Percentiles rank a stretch among this genome's conserved stretches.
Conservation (phyloP, 371 early-diverging fungal species). For the Apophysomyces ossiformis region DNA sequence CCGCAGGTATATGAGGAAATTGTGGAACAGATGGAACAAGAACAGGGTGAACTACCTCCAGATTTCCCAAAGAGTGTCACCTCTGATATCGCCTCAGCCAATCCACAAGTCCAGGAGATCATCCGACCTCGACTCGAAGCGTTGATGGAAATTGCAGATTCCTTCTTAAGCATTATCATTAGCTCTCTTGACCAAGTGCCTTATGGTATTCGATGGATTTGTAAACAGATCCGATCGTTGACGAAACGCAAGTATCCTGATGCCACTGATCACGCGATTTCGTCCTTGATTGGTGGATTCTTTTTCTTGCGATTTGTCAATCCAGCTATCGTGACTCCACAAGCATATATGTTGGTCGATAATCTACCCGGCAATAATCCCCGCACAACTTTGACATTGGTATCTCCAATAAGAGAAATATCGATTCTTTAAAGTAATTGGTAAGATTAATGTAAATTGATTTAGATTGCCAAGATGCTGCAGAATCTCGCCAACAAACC, state of each 20-base stretch:
- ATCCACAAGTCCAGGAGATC: constrained; percentile 78
- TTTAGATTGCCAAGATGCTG: constrained; percentile 82
- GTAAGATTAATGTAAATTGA: too few relatives aligned
- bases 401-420: constrained; percentile 1
- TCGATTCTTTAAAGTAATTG: background rate
- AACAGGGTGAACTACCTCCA: constrained; percentile 51
- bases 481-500: constrained; percentile 95
- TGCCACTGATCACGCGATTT: constrained; percentile 80
- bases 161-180: constrained; percentile 83
- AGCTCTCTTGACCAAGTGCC: constrained; percentile 85
- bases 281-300: constrained; percentile 93
- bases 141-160: constrained; percentile 81
- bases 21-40: constrained; percentile 69
- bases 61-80: constrained; percentile 71
- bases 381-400: constrained; percentile 82
- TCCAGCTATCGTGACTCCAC: constrained; percentile 94
- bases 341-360: constrained; percentile 89
- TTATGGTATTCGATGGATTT: constrained; percentile 95
- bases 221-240: constrained; percentile 90
- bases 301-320: constrained; percentile 94
- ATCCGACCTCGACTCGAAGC: constrained; percentile 76
- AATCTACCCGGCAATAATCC: constrained; percentile 76
- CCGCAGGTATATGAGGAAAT: constrained; percentile 83
- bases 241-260: constrained; percentile 90
- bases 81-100: constrained; percentile 72